A percentile compares a stretch with the other conserved stretches of the same genome.
Conservation (phyloP, 805 yeast species). For the Zygosaccharomyces lentus region DNA sequence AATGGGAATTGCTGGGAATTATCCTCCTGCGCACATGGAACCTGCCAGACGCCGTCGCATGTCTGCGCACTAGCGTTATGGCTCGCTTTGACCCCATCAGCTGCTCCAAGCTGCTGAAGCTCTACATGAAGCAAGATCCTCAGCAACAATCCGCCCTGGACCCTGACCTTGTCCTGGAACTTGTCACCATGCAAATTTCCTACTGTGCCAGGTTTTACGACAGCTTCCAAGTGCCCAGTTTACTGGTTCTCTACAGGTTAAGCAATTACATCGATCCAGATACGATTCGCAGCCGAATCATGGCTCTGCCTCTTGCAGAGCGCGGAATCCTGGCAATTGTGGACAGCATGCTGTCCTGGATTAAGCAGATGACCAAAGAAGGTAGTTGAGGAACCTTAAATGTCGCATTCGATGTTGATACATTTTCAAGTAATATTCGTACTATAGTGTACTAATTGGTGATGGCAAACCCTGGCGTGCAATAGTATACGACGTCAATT, state of each 20-base stretch:
- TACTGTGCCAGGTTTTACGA: constrained; percentile 67
- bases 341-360: constrained; percentile 25
- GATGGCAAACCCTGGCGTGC: not conserved
- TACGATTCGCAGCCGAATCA: constrained; percentile 20
- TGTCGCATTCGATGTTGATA: not conserved
- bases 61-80: constrained; percentile 49
- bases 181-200: constrained; percentile 48
- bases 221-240: constrained; percentile 43
- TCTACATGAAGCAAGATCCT: constrained; percentile 28
- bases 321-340: constrained; percentile 21
- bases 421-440: not conserved
- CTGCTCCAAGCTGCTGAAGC: constrained; percentile 45
- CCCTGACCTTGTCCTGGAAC: constrained; percentile 39
- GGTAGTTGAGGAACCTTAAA: too few species aligned
- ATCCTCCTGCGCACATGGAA: constrained; percentile 47
- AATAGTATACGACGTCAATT: not conserved
- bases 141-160: constrained; percentile 21
- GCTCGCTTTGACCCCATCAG: constrained; percentile 63
- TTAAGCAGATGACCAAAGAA: constrained; percentile 16
- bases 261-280: constrained; percentile 21
- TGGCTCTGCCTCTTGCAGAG: constrained; percentile 22
- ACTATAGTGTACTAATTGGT: not conserved
- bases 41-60: constrained; percentile 46
- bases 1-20: constrained; percentile 70
- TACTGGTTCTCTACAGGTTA: constrained; percentile 43